Base-by-base conservation (phyloP, 2,329 filamentous ascomycete genomes). In the Diaporthe caulivora region DNA sequence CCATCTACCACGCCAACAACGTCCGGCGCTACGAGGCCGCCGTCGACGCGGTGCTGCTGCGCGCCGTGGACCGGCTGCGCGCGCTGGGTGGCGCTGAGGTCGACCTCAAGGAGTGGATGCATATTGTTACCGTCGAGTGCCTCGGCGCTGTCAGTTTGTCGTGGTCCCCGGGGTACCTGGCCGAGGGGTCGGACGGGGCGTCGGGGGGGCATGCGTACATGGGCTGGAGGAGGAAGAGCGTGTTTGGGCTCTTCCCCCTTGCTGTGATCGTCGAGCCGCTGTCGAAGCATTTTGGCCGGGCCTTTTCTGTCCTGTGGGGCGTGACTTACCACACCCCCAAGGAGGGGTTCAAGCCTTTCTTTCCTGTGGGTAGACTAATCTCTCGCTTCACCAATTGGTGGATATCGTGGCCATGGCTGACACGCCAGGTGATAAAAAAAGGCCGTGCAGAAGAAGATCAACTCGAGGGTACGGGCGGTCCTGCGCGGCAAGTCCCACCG, bases 21-120 rank as follows among this genome's bases (percentile, higher is more conserved):
- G 76, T 89, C 5, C 76, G 79, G 18, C 85, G 83, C 58, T 84
- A 85, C 54, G 85, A 86, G 70, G 60, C 75, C 0, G 82, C 81
- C 0, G 79, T 89, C 8, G 84, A 88, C 37, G 74, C 74, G 0
- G 86, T 87, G 1, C 76, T 88, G 9, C 72, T 78, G 3, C 77
- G 77, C 0, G 82, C 79, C 1, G 74, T 87, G 1, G 72, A 80
- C 3, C 83, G 81, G 34, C 76, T 89, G 0, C 79, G 77, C 5
- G 72, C 73, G 0, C 77, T 87, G 1, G 58, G 82, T 0, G 86
- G 85, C 0, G 76, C 78, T 1, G 81, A 84, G 37, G 77, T 89
- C 5, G 86, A 89, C 72, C 77, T 89, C 24, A 86, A 86, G 67
- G 85, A 88, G 70, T 89, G 87, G 87, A 89, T 89, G 87, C 87